Conservation (phyloP, 257 asterid species). For the Solanum medicagineum region DNA sequence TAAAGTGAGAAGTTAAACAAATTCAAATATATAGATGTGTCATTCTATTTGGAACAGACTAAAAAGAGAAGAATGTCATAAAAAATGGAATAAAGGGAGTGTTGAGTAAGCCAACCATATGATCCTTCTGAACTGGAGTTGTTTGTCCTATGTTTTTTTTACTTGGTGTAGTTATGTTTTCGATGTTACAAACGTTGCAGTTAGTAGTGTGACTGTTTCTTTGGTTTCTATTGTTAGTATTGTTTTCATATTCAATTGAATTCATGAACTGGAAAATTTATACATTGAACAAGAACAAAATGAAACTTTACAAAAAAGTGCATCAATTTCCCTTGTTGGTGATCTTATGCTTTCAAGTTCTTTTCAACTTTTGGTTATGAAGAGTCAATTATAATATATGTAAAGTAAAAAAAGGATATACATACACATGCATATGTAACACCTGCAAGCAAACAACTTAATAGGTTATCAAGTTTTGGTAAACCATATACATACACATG, state of each 20-base stretch:
- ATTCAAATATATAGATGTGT: background rate
- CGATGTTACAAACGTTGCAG: background rate
- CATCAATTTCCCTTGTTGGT: background rate
- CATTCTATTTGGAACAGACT: background rate
- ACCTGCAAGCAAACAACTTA: background rate
- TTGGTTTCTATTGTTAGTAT: background rate
- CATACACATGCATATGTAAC: background rate
- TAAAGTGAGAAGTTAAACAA: background rate
- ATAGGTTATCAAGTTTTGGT: background rate
- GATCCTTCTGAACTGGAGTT: background rate
- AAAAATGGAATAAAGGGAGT: background rate
- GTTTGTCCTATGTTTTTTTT: background rate
- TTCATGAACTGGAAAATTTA: background rate
- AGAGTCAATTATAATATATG: background rate
- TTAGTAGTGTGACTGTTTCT: background rate
- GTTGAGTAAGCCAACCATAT: background rate
- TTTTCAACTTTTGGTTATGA: background rate
- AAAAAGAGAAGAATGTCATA: background rate
- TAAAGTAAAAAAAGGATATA: background rate
- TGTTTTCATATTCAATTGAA: background rate
- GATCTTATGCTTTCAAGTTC: background rate
- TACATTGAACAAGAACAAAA: background rate
- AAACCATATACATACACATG: background rate
- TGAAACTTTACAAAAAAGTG: background rate
- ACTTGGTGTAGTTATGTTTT: background rate